These are phyloP conservation scores for Hypoxylon fragiforme DNA, from an alignment of 495 filamentous ascomycete genomes.

Conservation along the genomic window DNA sequence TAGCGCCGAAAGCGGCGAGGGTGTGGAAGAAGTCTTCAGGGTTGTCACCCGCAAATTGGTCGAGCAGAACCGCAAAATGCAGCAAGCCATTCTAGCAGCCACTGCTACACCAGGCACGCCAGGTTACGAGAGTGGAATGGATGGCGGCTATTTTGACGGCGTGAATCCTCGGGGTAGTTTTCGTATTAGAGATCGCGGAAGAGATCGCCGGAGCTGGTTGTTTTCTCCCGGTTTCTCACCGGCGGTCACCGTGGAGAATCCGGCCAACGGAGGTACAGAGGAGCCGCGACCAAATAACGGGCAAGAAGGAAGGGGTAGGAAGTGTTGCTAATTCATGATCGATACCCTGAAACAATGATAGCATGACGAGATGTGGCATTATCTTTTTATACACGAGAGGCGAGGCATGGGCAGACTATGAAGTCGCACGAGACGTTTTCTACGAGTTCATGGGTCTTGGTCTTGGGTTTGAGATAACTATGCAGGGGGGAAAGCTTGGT, in stretches of 20 bases:
- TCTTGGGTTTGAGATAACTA: not conserved
- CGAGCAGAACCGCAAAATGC: slow-evolving; percentile 78
- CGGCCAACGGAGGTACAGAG: slow-evolving; percentile 37
- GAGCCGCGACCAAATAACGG: slow-evolving; percentile 39
- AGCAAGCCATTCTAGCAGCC: slow-evolving; percentile 54
- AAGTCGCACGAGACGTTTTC: not conserved
- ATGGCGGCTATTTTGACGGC: slow-evolving; percentile 49
- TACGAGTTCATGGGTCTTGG: not conserved
- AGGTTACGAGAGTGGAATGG: slow-evolving; percentile 29
- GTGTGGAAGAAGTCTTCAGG: slow-evolving; percentile 95
- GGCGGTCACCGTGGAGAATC: slow-evolving; percentile 48
- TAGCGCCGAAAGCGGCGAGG: slow-evolving; percentile 90
- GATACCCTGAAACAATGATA: not conserved
- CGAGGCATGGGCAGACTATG: too few species aligned
- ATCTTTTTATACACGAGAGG: too few species aligned
- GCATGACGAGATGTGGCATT: too few species aligned
- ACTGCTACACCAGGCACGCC: slow-evolving; percentile 46
- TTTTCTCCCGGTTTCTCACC: slow-evolving; percentile 57
- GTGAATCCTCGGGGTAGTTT: slow-evolving; percentile 58
- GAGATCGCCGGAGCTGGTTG: slow-evolving; percentile 66
- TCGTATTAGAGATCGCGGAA: slow-evolving; percentile 61
- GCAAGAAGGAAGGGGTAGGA: slow-evolving; percentile 39
- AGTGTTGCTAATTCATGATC: slow-evolving; percentile 50
- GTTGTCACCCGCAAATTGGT: slow-evolving; percentile 94
- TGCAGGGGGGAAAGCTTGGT: not conserved